Evolutionary conservation across 192 early-diverging fungal species (phyloP), one percentile per base, ranked within the genome.

Genomic region (Rhizoclosmatium sp.): DNA sequence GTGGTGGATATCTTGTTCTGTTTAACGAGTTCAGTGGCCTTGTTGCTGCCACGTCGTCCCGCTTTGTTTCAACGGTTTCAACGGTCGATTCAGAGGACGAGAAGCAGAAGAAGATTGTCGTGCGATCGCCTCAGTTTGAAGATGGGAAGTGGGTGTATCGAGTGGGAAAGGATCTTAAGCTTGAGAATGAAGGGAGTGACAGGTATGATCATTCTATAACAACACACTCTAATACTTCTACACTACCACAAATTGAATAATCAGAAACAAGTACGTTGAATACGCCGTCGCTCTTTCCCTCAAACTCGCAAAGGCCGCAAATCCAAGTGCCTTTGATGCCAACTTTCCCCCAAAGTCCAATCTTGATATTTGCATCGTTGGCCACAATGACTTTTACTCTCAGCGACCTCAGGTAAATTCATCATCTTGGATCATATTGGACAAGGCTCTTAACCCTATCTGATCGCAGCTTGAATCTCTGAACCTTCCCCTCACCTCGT

Each of bases 361-460:
- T 10, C 81, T 97, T 19, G 87, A 89, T 61, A 91, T 99, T 56
- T 79, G 86, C 9, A 92, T 99, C 58, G 81, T 93, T 21, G 97
- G 94, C n/a, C 91, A 95, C 86, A 99, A 98, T 79, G 98, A 99
- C 84, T 99, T 99, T 83, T 99, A 99, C 83, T 99, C 98, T 14
- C 97, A 98, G 86, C 88, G 92, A n/a, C 89, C 88, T 21, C 90
- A 95, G 91, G 91, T 95, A 81, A 1, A 76, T 46, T 46, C 21
- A 14, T 76, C n/a, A 1, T 47, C 41, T 60, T 71, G 40, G n/a
- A 19, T 56, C 54, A 31, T 0, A 31, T 31, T 31, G 31, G 31
- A 31, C 47, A 54, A 69, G 2, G 14, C 4, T 16, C 19, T 2
- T 21, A 69, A 59, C 10, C 42, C 2, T 41, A 72, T 59, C 31